Base-by-base conservation (phyloP, 2,329 filamentous ascomycete species). In the Aspergillus alliaceus region DNA sequence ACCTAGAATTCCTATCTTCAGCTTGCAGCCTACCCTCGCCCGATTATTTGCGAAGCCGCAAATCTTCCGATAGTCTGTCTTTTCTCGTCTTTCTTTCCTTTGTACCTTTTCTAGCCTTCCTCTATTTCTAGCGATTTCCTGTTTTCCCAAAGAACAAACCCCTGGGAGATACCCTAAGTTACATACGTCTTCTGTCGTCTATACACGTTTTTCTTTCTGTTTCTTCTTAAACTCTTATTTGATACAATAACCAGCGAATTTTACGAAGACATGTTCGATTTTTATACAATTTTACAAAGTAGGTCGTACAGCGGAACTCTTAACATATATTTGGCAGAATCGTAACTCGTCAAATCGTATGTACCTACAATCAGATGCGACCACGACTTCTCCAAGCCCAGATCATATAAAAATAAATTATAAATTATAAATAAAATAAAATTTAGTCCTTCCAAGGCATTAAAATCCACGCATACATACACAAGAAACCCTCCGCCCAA, bases 161-260 rank as follows among this genome's bases (percentile, higher is more conserved):
- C 53, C 14, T 42, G 58, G 66, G n/a, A 66, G 68, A 70, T 72
- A 70, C 69, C 69, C 69, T 65, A 64, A 66, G 59, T 64, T 63
- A 63, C 60, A 55, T 58, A 44, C 59, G 31, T 44, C 59, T 53
- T 54, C 22, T 50, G 52, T 40, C 52, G 54, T n/a, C 52, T 56
- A 53, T 51, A 42, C 22, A 39, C 48, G 31, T 51, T 46, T 35
- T 51, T 27, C 12, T 59, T 51, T 24, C 25, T 52, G 9, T 15
- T 51, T 39, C 32, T 37, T 29, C 15, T 48, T 46, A 24, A 18
- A 29, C 47, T 35, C 52, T 44, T 11, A 29, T 49, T 31, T 15
- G 14, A 6, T 24, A 49, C 22, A 47, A 37, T 47, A 29, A 50
- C n/a, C 22, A 25, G 27, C 51, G 25, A 40, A 12, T 29, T 25